Conservation (phyloP, 148 eudicot genomes). For the Arbutus unedo region DNA sequence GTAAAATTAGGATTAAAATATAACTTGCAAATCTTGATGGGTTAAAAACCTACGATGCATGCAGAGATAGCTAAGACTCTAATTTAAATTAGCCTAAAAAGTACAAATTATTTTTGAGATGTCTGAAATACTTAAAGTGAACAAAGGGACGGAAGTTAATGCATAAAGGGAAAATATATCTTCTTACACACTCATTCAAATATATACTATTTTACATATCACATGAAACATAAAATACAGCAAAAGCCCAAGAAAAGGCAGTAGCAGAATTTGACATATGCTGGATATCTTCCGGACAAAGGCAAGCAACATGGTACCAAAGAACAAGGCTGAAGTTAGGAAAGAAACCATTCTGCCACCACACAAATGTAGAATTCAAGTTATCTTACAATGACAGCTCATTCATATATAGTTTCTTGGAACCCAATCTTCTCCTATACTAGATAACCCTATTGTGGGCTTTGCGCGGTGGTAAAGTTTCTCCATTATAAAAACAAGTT, state of each 20-base stretch:
- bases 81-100: no score
- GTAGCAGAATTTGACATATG: conserved; percentile 19
- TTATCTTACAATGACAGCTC: neutral
- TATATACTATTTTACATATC: no score
- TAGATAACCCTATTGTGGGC: neutral
- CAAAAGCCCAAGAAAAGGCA: neutral
- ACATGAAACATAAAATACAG: no score
- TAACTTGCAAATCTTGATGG: no score
- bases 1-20: no score
- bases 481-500: neutral
- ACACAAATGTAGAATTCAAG: neutral
- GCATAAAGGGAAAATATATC: no score
- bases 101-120: no score
- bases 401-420: neutral
- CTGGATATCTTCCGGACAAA: neutral
- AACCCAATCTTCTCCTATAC: neutral
- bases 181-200: no score
- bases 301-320: neutral
- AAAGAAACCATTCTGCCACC: neutral
- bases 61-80: no score
- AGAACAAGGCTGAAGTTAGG: neutral
- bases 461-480: neutral
- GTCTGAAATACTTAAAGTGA: no score
- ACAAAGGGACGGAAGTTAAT: no score
- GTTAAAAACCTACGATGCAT: no score